These are phyloP conservation scores for Carex littledalei DNA, from an alignment of 176 grass and related monocot species.

Conservation along the genomic window DNA sequence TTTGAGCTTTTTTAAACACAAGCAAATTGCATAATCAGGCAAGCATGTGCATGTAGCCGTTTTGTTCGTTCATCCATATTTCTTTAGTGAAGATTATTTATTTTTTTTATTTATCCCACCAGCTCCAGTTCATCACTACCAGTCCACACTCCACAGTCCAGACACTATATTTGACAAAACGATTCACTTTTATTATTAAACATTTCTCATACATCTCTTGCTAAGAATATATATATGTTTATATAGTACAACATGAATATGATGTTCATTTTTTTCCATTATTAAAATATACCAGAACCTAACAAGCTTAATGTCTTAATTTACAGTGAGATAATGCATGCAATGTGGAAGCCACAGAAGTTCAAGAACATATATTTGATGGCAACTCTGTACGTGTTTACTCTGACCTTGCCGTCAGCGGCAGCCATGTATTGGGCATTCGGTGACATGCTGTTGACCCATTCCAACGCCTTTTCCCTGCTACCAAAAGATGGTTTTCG, in stretches of 20 bases:
- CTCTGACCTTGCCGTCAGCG: constrained; percentile 28
- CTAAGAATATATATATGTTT: not conserved
- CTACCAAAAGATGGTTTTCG: constrained; percentile 19
- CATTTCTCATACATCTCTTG: not conserved
- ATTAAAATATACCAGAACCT: not conserved
- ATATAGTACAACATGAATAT: not conserved
- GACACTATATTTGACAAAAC: constrained; percentile 8
- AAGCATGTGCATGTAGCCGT: constrained; percentile 23
- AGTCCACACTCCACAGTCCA: not conserved
- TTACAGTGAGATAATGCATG: constrained; percentile 38
- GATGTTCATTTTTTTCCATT: not conserved
- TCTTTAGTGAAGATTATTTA: constrained; percentile 8
- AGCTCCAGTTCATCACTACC: not conserved
- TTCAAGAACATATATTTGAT: constrained; percentile 35
- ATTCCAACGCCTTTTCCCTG: constrained; percentile 30
- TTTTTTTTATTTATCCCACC: not conserved
- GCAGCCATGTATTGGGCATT: constrained; percentile 32
- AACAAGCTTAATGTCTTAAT: not conserved
- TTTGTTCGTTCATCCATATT: constrained; percentile 17
- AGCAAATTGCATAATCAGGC: constrained; percentile 20
- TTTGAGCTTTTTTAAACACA: constrained; percentile 7
- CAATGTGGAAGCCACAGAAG: constrained; percentile 38
- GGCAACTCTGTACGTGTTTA: constrained; percentile 30
- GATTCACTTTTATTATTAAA: constrained; percentile 1
- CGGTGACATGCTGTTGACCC: constrained; percentile 22